phyloP scores from a whole-genome alignment of 2,329 filamentous ascomycete genomes.

The Diaporthe sp. region DNA sequence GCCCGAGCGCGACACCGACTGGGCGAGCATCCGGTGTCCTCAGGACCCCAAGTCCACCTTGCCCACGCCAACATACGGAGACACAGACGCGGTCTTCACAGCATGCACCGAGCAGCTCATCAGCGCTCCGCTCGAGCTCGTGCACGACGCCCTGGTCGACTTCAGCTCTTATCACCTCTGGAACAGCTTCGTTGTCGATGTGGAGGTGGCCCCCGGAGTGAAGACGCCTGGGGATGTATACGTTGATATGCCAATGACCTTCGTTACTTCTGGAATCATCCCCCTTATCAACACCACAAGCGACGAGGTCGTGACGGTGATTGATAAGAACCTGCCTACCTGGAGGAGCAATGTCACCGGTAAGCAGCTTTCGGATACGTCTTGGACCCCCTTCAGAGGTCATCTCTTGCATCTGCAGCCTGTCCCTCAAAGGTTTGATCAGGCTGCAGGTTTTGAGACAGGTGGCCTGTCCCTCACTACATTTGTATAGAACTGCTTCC shows the following conservation, averaged over 20 bases:
- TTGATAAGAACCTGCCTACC: constrained; percentile 42
- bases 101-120: constrained; percentile 47
- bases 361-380: too few species aligned
- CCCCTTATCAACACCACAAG: constrained; percentile 47
- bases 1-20: constrained; percentile 26
- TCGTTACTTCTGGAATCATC: constrained; percentile 46
- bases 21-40: constrained; percentile 42
- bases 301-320: constrained; percentile 45
- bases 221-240: constrained; percentile 46
- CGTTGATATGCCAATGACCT: constrained; percentile 47
- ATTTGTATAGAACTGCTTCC: too few species aligned
- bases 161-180: constrained; percentile 46
- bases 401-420: too few species aligned
- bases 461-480: too few species aligned
- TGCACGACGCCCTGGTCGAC: constrained; percentile 46
- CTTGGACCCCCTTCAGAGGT: too few species aligned
- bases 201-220: constrained; percentile 41
- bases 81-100: constrained; percentile 44
- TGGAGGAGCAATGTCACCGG: constrained; percentile 46
- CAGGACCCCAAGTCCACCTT: constrained; percentile 35
- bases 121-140: constrained; percentile 38
- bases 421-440: too few species aligned
- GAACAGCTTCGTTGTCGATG: constrained; percentile 48
- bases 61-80: constrained; percentile 45
- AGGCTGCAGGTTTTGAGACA: too few species aligned